Percentiles rank a stretch among this genome's conserved stretches.
Evolutionary conservation across 768 basidiomycete genomes (phyloP).

Genomic region (Leccinellum luteum): DNA sequence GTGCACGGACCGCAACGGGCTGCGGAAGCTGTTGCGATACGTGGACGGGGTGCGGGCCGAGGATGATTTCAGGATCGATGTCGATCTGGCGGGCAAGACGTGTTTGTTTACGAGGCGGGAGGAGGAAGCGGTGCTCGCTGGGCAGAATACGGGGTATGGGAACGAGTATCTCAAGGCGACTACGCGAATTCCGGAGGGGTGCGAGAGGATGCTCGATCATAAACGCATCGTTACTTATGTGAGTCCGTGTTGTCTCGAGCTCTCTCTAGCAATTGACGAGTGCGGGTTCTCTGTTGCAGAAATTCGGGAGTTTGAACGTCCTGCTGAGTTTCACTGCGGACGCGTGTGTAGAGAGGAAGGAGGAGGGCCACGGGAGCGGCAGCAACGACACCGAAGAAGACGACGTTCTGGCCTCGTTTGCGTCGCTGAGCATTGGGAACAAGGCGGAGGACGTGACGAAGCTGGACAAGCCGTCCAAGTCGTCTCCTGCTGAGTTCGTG

Average conservation of each 20-base stretch:
- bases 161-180: constrained; percentile 59
- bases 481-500: constrained; percentile 6
- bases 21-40: constrained; percentile 65
- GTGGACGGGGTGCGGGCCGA: constrained; percentile 16
- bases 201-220: constrained; percentile 53
- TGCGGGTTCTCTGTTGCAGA: constrained; percentile 33
- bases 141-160: constrained; percentile 46
- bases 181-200: constrained; percentile 46
- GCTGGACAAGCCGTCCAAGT: not conserved
- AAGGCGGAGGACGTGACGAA: constrained; percentile 1
- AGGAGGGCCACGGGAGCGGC: not conserved
- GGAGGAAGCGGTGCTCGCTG: constrained; percentile 27
- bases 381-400: constrained; percentile 25
- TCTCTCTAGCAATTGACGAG: not conserved
- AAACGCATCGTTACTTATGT: constrained; percentile 65
- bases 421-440: constrained; percentile 18
- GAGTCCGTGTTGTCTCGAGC: constrained; percentile 23
- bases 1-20: constrained; percentile 63
- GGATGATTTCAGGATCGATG: constrained; percentile 64
- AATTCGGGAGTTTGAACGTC: constrained; percentile 55
- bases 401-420: constrained; percentile 26
- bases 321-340: constrained; percentile 60
- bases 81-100: constrained; percentile 60
- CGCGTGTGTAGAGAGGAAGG: constrained; percentile 27
- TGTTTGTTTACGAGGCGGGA: constrained; percentile 59